Conservation (phyloP, 495 filamentous ascomycete genomes). For the Lasiosphaeris hirsuta region DNA sequence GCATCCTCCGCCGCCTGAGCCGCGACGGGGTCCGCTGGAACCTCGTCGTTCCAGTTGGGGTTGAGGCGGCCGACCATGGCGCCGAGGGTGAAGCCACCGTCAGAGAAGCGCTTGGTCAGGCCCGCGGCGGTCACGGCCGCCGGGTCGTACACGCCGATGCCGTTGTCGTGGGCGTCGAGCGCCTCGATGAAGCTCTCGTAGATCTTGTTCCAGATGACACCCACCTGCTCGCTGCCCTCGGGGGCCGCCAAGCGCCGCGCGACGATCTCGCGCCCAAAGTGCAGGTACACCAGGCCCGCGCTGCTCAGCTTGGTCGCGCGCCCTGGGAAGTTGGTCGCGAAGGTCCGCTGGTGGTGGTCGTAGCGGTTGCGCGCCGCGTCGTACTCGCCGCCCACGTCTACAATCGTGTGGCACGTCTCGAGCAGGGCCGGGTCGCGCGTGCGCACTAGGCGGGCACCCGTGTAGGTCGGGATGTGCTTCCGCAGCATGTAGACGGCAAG, state of each 20-base stretch:
- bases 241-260: constrained; percentile 53
- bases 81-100: constrained; percentile 76
- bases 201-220: constrained; percentile 77
- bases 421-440: constrained; percentile 81
- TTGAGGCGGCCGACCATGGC: constrained; percentile 84
- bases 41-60: constrained; percentile 59
- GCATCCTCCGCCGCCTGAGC: constrained; percentile 75
- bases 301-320: constrained; percentile 84
- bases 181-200: constrained; percentile 95
- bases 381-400: constrained; percentile 93
- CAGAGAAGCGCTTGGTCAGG: constrained; percentile 73
- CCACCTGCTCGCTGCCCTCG: constrained; percentile 61
- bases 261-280: constrained; percentile 84
- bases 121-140: constrained; percentile 58
- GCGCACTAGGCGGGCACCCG: constrained; percentile 69
- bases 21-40: constrained; percentile 44
- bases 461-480: constrained; percentile 73
- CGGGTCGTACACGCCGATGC: constrained; percentile 75
- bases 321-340: constrained; percentile 70
- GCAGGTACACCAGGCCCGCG: constrained; percentile 91
- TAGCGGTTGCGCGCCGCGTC: constrained; percentile 71
- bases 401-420: constrained; percentile 83
- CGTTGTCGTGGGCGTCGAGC: constrained; percentile 96
- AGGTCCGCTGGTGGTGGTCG: constrained; percentile 96
- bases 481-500: constrained; percentile 97